Base-by-base conservation (phyloP, 495 filamentous ascomycete species). In the Xylaria nigripes region DNA sequence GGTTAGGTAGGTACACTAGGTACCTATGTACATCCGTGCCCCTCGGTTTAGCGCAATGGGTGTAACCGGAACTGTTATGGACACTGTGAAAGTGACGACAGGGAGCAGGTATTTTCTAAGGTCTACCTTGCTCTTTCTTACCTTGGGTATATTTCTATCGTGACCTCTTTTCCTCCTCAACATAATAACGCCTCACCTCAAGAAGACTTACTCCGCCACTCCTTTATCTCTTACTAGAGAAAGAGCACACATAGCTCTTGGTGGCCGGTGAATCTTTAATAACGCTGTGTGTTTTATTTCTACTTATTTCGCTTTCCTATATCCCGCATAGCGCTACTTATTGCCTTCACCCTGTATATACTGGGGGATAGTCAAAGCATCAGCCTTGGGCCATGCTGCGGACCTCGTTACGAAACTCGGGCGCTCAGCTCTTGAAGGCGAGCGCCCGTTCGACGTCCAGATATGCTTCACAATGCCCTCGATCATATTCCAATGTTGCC, bases 181-280 rank as follows among this genome's bases (percentile, higher is more conserved):
- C 15, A n/a, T 40, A 18, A 34, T 19, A 32, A 21, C 40, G 15
- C 32, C 45, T 50, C 40, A 21, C 38, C 45, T 44, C 52, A 27
- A 18, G 21, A 58, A 66, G 76, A 77, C 75, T 77, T 77, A 77
- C 75, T 77, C 75, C 74, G 73, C 74, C 73, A 61, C 69, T 76
- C 73, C 51, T 72, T 70, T 66, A 48, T 64, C 50, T 58, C 51
- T 56, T 51, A 27, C 50, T 29, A 32, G 64, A 58, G 59, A 55
- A 51, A 43, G 41, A 45, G 53, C 53, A 40, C 9, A 50, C 25
- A n/a, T 18, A 50, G 53, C 45, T 55, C 53, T 45, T 12, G 50
- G 53, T 55, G 45, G 53, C 45, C 53, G 45, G 53, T 45, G 46
- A 50, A 19, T 55, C 46, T 50, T 50, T 42, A 18, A 46, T 45